Conservation (phyloP, 2,329 filamentous ascomycete species). For the Pezicula rhizophila region DNA sequence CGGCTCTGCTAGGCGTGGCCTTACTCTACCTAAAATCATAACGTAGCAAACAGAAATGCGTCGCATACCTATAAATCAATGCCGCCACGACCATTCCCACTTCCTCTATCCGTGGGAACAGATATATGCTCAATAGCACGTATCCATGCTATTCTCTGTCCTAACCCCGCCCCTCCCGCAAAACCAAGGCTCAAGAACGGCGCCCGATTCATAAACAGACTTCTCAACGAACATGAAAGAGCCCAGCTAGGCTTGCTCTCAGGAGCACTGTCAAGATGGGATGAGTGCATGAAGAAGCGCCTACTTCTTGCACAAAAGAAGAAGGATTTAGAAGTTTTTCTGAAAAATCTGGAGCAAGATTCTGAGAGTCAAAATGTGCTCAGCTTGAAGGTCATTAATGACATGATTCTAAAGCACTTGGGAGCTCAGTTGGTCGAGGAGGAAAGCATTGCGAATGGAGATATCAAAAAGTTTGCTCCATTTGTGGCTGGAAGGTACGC, state of each 20-base stretch:
- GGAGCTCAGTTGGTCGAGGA: not conserved
- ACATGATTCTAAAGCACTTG: not conserved
- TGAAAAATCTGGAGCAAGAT: no score
- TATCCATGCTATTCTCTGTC: conserved; percentile 52
- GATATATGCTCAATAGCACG: conserved; percentile 71
- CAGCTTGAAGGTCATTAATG: not conserved
- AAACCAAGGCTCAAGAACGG: not conserved
- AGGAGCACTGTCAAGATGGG: not conserved
- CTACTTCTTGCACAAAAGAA: not conserved
- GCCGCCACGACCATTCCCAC: conserved; percentile 46
- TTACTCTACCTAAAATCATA: no score
- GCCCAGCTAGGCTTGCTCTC: not conserved
- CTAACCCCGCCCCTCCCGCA: conserved; percentile 37
- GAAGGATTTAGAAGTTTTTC: not conserved
- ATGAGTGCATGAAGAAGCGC: not conserved
- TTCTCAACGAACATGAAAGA: conserved; percentile 13
- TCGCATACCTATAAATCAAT: conserved; percentile 2
- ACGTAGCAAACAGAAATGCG: not conserved
- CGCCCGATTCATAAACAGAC: conserved; percentile 7
- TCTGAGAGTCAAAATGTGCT: no score
- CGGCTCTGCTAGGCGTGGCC: no score
- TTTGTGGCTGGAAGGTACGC: conserved; percentile 22
- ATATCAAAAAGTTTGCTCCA: conserved; percentile 3
- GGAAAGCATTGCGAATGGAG: not conserved
- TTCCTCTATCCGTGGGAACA: conserved; percentile 65